Evolutionary conservation across 805 yeast genomes (phyloP), one percentile per base, ranked within the genome.

Genomic region (Monosporozyma siamensis): DNA sequence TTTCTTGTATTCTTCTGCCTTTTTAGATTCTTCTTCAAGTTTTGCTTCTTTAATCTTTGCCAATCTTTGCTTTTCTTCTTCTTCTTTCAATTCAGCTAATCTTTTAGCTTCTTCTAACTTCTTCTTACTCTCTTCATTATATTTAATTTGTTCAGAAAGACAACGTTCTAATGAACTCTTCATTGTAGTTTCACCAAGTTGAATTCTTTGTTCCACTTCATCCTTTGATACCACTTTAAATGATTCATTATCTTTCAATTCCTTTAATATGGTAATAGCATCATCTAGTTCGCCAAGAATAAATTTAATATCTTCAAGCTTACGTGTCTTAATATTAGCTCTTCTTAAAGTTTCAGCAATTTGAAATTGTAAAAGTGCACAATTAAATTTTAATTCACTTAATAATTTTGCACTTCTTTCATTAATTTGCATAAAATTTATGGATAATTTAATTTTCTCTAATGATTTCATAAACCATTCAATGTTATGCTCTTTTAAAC

Each of bases 151-250:
- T 50, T 85, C 90, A 21, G 72, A 77, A 40, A 82, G 66, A 23
- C 80, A 76, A 46, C 80, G 75, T 50, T 74, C 82, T 49, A 92
- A 70, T 57, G 88, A 82, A 45, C 75, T 78, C 47, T 75, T 69
- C 58, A 88, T 70, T 0, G 95, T 83, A 44, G 79, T 76, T 39
- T 78, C 71, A 58, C 95, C 96, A 73, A 87, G 74, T 50, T 75
- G 75, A n/a, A 92, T 90, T 65, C 97, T 79, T 51, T 88, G 81
- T 54, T 79, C 81, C 51, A 92, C 69, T 48, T 89, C 96, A 15
- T 77, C 77, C 22, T 82, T 70, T 2, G 94, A 82, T 58, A 77
- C 85, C 26, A 95, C 95, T 9, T 94, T 80, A 50, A 74, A 72
- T 14, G 45, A 49, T 18, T 53, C 48, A 38, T 66, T 64, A 18